Percentiles rank a stretch among this genome's conserved stretches.
Conservation (phyloP, 108 stramenopile species). For the Tribonema minus region DNA sequence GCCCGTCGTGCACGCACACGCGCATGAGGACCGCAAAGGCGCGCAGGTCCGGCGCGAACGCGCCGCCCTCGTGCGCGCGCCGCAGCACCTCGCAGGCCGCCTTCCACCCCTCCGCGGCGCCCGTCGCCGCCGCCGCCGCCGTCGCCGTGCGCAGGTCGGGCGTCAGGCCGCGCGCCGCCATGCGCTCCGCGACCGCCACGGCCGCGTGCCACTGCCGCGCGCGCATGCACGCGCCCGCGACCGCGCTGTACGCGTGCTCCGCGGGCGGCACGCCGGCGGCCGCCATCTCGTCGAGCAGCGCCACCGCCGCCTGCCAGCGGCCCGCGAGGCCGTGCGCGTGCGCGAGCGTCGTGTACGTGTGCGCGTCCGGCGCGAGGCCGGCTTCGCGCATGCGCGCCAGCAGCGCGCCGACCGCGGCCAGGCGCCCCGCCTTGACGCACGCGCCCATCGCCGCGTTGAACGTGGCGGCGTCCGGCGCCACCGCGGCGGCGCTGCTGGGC, state of each 20-base stretch:
- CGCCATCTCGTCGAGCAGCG: slow-evolving; percentile 1
- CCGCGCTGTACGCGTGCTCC: slow-evolving; percentile 15
- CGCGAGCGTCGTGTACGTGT: slow-evolving; percentile 1
- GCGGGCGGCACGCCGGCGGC: slow-evolving; percentile 1
- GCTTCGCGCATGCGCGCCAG: slow-evolving; percentile 1
- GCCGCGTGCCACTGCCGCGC: background rate
- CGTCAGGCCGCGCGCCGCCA: too few species aligned
- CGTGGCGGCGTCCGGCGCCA: slow-evolving; percentile 12
- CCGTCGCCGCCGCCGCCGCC: too few species aligned
- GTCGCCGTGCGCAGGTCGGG: too few species aligned
- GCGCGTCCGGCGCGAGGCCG: background rate
- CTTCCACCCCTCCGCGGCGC: too few species aligned
- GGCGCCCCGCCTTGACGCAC: background rate
- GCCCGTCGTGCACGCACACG: too few species aligned
- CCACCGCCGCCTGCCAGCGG: slow-evolving; percentile 7
- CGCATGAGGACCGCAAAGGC: too few species aligned
- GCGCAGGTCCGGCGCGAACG: too few species aligned
- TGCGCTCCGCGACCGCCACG: too few species aligned
- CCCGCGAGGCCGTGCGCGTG: background rate
- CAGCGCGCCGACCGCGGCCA: background rate
- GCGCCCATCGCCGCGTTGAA: slow-evolving; percentile 20
- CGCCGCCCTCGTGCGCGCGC: too few species aligned
- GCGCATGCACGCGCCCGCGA: background rate
- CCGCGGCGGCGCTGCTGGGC: background rate
- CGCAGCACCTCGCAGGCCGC: too few species aligned